Conservation (phyloP, 2,329 filamentous ascomycete species). For the Verruconis gallopava region DNA sequence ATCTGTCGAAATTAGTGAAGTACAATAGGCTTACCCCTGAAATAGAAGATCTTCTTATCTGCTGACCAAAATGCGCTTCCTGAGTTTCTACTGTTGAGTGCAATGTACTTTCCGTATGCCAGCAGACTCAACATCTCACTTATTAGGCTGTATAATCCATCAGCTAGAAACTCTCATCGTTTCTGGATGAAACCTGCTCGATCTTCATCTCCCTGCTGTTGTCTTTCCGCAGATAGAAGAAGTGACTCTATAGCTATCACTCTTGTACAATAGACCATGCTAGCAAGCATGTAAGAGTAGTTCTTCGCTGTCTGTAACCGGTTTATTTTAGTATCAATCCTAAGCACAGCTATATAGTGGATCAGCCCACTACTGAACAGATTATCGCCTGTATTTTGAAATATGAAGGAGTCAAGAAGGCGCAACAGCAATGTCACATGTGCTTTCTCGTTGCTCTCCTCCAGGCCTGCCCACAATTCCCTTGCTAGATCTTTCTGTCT, state of each 20-base stretch:
- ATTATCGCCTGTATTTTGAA: not conserved
- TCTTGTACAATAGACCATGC: conserved; percentile 14
- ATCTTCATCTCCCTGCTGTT: conserved; percentile 12
- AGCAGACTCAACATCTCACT: conserved; percentile 16
- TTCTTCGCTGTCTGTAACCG: conserved; percentile 11
- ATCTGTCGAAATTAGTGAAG: conserved; percentile 14
- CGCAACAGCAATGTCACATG: conserved; percentile 8
- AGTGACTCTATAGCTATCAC: conserved; percentile 14
- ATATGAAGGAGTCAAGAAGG: not conserved
- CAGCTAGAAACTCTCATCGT: conserved; percentile 13
- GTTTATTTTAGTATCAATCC: conserved; percentile 6
- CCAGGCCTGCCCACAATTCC: conserved; percentile 9
- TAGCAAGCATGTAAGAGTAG: conserved; percentile 14
- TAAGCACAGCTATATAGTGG: conserved; percentile 3
- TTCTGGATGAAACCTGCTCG: conserved; percentile 12
- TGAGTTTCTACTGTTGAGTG: conserved; percentile 13
- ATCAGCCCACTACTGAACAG: not conserved
- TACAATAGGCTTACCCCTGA: conserved; percentile 12
- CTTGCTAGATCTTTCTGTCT: conserved; percentile 12
- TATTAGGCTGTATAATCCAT: conserved; percentile 16
- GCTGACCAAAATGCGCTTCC: conserved; percentile 12
- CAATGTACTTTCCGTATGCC: conserved; percentile 14
- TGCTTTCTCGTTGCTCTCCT: conserved; percentile 1
- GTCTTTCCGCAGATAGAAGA: conserved; percentile 11
- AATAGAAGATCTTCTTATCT: conserved; percentile 13